Percentiles rank a stretch among this genome's conserved stretches.
phyloP scores from a whole-genome alignment of 2,329 filamentous ascomycete genomes.

The Ophiostoma fasciatum region DNA sequence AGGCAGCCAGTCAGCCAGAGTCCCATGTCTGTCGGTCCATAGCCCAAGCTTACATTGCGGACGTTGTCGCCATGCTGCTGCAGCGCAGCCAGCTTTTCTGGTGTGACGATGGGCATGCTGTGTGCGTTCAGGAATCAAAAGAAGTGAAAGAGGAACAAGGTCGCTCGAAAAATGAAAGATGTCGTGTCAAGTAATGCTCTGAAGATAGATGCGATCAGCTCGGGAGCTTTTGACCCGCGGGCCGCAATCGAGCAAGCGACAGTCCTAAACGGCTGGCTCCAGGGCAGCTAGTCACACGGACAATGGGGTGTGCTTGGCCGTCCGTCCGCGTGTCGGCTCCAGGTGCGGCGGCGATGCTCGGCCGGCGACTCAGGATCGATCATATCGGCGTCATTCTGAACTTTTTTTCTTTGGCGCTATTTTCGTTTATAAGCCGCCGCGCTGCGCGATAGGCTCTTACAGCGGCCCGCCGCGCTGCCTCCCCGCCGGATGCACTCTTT shows the following conservation, averaged over 20 bases:
- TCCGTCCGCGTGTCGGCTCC: too few species aligned
- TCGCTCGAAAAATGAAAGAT: neutral
- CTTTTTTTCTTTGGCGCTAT: constrained; percentile 1
- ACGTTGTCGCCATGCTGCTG: constrained; percentile 80
- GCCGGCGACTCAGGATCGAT: constrained; percentile 5
- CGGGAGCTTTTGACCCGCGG: neutral
- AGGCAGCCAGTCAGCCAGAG: neutral
- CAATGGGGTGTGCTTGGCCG: too few species aligned
- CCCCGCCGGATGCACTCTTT: constrained; percentile 9
- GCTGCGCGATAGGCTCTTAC: too few species aligned
- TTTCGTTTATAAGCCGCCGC: too few species aligned
- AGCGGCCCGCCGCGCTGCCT: constrained; percentile 1
- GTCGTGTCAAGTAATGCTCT: too few species aligned
- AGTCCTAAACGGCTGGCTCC: too few species aligned
- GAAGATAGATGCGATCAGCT: too few species aligned
- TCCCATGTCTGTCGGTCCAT: neutral
- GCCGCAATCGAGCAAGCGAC: too few species aligned
- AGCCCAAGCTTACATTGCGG: constrained; percentile 55
- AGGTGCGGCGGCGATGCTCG: too few species aligned
- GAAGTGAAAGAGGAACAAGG: too few species aligned
- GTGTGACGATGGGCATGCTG: constrained; percentile 76
- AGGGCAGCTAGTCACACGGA: too few species aligned
- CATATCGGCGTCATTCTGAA: constrained; percentile 6
- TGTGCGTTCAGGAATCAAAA: too few species aligned
- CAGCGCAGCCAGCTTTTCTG: constrained; percentile 79